phyloP scores from a whole-genome alignment of 176 grass and related monocot genomes.

The Aegilops longissima region DNA sequence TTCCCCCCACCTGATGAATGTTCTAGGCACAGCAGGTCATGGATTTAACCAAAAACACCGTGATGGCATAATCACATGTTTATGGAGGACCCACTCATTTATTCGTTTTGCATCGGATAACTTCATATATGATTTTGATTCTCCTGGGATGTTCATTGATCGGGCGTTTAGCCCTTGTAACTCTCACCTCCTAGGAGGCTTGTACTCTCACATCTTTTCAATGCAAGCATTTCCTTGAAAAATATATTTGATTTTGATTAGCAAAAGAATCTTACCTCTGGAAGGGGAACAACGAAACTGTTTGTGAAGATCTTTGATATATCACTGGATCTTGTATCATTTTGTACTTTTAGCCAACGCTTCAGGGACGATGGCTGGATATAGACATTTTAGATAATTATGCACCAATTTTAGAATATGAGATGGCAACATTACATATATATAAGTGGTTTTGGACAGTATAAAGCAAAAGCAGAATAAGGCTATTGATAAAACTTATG shows the following conservation, averaged over 20 bases:
- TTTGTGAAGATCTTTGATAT: slow-evolving; percentile 83
- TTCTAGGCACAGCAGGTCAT: not conserved
- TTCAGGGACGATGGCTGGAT: slow-evolving; percentile 73
- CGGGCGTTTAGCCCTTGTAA: no score
- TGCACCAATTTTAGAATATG: not conserved
- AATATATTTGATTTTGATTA: not conserved
- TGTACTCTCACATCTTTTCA: no score
- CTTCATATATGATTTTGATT: slow-evolving; percentile 6
- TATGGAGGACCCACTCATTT: not conserved
- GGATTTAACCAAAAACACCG: slow-evolving; percentile 8
- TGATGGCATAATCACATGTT: not conserved
- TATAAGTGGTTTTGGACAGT: not conserved
- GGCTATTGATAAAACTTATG: not conserved
- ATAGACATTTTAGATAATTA: slow-evolving; percentile 37
- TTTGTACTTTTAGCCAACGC: slow-evolving; percentile 52
- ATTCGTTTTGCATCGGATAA: not conserved
- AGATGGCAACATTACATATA: slow-evolving; percentile 1
- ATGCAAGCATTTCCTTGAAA: no score
- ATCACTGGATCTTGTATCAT: slow-evolving; percentile 49
- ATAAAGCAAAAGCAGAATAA: slow-evolving; percentile 13
- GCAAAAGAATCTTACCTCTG: slow-evolving; percentile 56
- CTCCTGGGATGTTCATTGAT: no score
- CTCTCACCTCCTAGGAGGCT: no score
- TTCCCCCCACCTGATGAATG: slow-evolving; percentile 4
- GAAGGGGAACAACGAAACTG: slow-evolving; percentile 64